Evolutionary conservation across 2,329 filamentous ascomycete species (phyloP).

Genomic region (Fusarium poae): DNA sequence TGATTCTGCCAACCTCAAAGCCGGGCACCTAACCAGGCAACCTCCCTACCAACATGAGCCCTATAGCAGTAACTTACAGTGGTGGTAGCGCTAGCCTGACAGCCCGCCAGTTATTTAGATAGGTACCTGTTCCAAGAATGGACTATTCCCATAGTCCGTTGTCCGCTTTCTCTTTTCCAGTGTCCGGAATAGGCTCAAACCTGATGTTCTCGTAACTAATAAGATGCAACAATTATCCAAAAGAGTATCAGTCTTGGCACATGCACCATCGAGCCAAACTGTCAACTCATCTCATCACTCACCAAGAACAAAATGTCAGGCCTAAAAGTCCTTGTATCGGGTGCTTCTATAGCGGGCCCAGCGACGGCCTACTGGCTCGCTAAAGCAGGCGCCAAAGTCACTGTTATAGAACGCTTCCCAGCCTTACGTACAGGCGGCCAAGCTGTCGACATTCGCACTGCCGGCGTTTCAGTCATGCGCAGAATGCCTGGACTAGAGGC

Average conservation of each 20-base stretch:
- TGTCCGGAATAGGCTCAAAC: background rate
- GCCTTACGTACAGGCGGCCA: conserved; percentile 54
- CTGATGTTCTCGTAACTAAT: background rate
- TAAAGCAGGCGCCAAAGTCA: conserved; percentile 51
- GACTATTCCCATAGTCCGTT: conserved; percentile 24
- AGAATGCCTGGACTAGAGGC: conserved; percentile 55
- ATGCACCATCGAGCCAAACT: background rate
- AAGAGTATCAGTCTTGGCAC: too few relatives aligned
- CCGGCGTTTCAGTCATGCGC: conserved; percentile 55
- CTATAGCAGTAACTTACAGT: background rate
- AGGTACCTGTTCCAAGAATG: background rate
- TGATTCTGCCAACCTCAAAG: background rate
- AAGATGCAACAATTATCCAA: background rate
- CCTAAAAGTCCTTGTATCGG: conserved; percentile 49
- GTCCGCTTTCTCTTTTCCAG: conserved; percentile 9
- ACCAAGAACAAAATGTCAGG: conserved; percentile 27
- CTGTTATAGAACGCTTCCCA: conserved; percentile 57
- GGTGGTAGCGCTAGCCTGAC: background rate
- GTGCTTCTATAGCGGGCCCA: conserved; percentile 52
- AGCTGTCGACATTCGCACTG: conserved; percentile 55
- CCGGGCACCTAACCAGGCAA: too few relatives aligned
- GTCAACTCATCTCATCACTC: background rate
- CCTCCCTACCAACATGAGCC: background rate
- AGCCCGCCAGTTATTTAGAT: background rate
- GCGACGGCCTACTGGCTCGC: conserved; percentile 50